Evolutionary conservation across 2,329 filamentous ascomycete genomes (phyloP).

Genomic region (Graphiopsis chlorocephala): DNA sequence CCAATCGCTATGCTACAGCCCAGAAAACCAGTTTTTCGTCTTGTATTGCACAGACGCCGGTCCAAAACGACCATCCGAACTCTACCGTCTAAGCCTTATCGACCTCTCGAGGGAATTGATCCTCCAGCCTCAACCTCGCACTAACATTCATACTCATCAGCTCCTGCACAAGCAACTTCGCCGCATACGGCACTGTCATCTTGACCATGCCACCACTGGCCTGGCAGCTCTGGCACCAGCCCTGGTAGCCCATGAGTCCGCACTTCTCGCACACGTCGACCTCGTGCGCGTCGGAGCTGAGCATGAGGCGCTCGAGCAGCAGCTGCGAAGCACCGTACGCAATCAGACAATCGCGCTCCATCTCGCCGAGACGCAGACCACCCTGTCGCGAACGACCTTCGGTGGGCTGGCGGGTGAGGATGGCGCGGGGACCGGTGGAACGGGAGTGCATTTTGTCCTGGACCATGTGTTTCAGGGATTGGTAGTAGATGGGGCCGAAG

Average conservation of each 20-base stretch:
- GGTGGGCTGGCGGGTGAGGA: conserved; percentile 90
- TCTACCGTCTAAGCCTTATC: not conserved
- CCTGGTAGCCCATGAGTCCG: conserved; percentile 91
- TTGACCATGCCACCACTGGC: conserved; percentile 78
- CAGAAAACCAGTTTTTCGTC: not conserved
- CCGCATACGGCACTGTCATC: conserved; percentile 97
- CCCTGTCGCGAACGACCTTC: conserved; percentile 92
- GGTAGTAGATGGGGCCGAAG: conserved; percentile 98
- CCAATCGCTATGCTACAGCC: conserved; percentile 15
- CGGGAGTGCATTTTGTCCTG: conserved; percentile 99
- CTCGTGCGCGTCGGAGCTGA: conserved; percentile 83
- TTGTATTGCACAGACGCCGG: not conserved
- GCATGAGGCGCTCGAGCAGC: conserved; percentile 89
- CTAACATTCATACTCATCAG: conserved; percentile 99
- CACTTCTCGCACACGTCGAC: conserved; percentile 94
- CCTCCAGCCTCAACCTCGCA: conserved; percentile 82
- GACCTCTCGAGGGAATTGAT: conserved; percentile 71
- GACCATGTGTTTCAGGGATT: conserved; percentile 99
- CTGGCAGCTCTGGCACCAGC: conserved; percentile 91
- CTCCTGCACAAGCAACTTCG: conserved; percentile 93
- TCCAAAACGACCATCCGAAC: not conserved
- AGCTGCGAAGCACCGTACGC: conserved; percentile 94
- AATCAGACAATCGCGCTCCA: conserved; percentile 98
- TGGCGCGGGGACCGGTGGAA: conserved; percentile 82
- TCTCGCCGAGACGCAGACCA: conserved; percentile 90